Evolutionary conservation across 179 eudicot species (phyloP).

Genomic region (Silene coronaria): DNA sequence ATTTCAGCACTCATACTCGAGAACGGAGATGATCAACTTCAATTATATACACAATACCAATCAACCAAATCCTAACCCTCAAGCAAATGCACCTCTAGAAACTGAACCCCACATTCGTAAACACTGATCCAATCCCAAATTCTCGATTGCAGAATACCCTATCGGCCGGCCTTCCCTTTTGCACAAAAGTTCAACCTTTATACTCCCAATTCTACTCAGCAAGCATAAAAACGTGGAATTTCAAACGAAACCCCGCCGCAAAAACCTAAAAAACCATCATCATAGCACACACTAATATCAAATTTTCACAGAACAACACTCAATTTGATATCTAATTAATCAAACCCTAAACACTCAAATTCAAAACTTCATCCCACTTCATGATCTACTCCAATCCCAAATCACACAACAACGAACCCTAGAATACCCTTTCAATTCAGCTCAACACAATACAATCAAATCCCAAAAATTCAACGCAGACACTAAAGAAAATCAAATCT

Average conservation of each 20-base stretch:
- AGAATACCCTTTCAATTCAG: slow-evolving; percentile 9
- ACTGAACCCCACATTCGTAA: neutral
- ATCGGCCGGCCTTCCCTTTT: neutral
- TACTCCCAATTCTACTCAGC: neutral
- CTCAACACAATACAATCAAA: slow-evolving; percentile 22
- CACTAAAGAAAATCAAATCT: slow-evolving; percentile 10
- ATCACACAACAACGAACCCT: slow-evolving; percentile 12
- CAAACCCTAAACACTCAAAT: slow-evolving; percentile 24
- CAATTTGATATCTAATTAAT: slow-evolving; percentile 9
- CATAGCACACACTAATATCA: neutral
- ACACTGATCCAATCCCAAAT: neutral
- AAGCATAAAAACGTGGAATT: neutral
- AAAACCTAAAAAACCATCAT: neutral
- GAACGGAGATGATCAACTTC: neutral
- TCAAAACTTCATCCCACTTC: slow-evolving; percentile 15
- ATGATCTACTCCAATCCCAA: slow-evolving; percentile 24
- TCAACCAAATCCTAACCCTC: slow-evolving; percentile 10
- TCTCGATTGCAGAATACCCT: neutral
- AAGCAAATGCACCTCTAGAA: slow-evolving; percentile 6
- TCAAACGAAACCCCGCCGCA: neutral
- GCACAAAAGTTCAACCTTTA: slow-evolving; percentile 14
- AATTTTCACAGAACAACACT: neutral
- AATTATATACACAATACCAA: slow-evolving; percentile 5
- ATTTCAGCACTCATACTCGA: slow-evolving; percentile 29
- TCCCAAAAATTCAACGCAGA: slow-evolving; percentile 9